Conservation (phyloP, 148 eudicot genomes). For the Camellia japonica region DNA sequence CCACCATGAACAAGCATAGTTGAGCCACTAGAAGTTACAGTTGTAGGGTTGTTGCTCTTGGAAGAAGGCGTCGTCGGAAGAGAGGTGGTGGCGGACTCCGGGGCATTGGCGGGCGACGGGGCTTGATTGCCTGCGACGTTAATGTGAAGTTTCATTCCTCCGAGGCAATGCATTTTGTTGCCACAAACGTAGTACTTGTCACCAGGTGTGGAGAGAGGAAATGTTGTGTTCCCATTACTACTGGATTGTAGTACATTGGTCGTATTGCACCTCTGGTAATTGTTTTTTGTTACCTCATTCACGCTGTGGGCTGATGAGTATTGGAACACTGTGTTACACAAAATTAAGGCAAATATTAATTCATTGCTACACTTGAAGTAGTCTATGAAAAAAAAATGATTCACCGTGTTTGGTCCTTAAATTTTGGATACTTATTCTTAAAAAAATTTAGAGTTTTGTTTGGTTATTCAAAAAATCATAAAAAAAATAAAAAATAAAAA, state of each 20-base stretch:
- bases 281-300: conserved; percentile 48
- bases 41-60: conserved; percentile 39
- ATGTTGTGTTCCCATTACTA: conserved; percentile 56
- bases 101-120: conserved; percentile 25
- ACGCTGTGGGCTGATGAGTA: conserved; percentile 57
- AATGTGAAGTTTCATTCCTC: conserved; percentile 79
- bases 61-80: conserved; percentile 30
- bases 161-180: conserved; percentile 62
- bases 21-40: conserved; percentile 25
- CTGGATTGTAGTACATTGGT: conserved; percentile 37
- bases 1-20: conserved; percentile 13
- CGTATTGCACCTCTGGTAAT: conserved; percentile 56
- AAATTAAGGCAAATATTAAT: neutral
- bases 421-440: no score
- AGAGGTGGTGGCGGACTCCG: conserved; percentile 28
- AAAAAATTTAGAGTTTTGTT: no score
- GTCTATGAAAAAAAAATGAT: no score
- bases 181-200: conserved; percentile 67
- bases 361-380: neutral
- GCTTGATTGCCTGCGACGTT: conserved; percentile 35
- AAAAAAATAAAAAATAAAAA: no score
- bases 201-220: conserved; percentile 55
- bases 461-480: no score
- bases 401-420: no score
- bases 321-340: conserved; percentile 54